Conservation (phyloP, 768 basidiomycete genomes). For the Podaxis sp. region DNA sequence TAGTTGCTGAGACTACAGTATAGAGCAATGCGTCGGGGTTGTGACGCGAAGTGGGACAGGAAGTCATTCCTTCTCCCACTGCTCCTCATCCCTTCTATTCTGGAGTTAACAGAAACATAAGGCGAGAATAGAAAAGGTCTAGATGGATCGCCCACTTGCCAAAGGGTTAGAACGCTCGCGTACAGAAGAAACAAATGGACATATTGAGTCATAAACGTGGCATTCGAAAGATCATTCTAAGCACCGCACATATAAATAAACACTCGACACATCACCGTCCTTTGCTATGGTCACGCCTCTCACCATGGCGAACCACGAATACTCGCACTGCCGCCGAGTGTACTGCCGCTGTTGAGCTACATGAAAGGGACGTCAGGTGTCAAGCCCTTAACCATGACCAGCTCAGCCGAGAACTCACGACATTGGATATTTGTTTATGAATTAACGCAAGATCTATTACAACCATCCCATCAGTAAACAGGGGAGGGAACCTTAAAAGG, state of each 20-base stretch:
- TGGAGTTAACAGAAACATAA: too few species aligned
- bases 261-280: neutral
- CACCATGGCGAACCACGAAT: slow-evolving; percentile 46
- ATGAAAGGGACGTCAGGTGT: neutral
- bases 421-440: slow-evolving; percentile 48
- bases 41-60: too few species aligned
- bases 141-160: neutral
- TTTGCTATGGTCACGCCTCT: slow-evolving; percentile 6
- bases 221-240: neutral
- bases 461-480: neutral
- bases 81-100: too few species aligned
- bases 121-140: too few species aligned
- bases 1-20: too few species aligned
- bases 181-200: neutral
- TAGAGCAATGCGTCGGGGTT: too few species aligned
- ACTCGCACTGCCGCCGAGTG: slow-evolving; percentile 35
- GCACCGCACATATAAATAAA: neutral
- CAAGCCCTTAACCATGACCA: neutral
- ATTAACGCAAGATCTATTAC: slow-evolving; percentile 45
- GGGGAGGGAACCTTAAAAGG: neutral
- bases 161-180: neutral
- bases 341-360: slow-evolving; percentile 40
- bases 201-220: neutral
- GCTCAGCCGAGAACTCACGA: slow-evolving; percentile 32
- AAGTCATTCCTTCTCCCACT: too few species aligned